Evolutionary conservation across 106 monocot genomes (phyloP), one percentile per base, ranked within the genome.

Genomic region (Dioscorea dumetorum): DNA sequence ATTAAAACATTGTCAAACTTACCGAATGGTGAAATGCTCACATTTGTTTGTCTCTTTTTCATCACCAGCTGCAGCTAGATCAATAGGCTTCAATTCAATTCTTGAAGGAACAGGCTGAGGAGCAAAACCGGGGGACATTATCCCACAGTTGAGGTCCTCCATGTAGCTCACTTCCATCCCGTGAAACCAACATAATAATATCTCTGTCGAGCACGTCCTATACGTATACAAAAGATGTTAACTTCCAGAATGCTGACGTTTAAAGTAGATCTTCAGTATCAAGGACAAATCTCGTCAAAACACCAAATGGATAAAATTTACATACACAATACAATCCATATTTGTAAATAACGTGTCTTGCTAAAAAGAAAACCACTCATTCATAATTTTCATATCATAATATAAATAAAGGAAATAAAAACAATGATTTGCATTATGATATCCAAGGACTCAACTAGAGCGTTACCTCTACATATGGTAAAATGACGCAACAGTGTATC

Each of bases 1-100:
- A 28, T 28, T 28, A 28, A 22, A 60, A 24, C 0, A 12, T 22
- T 0, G 23, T 23, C 5, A 50, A 4, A 50, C 64, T 64, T 66
- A 85, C 85, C 85, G 85, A 24, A 85, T 85, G 24, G 81, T 72
- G 58, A 85, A 85, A 81, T 85, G 85, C 53, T 63, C 57, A 53
- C 81, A 78, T 34, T 52, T 72, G 21, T 51, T 10, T 23, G 61
- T 2, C 57, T 74, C 75, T 49, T 59, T 19, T 11, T 73, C 54
- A 2, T 62, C 32, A 31, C 41, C 63, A 64, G 34, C 24, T 52
- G 58, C 54, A 74, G 23, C 49, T 31, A 41, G 67, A 28, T 28
- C 48, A 24, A 56, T 49, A 71, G 24, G 35, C n/a, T 48, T 62
- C 53, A 61, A 41, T 23, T 49, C 60, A 35, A 12, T 22, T 19